Percentiles rank a stretch among this genome's conserved stretches.
These are phyloP conservation scores for Pestalotiopsis sp. DNA, from an alignment of 2,329 filamentous ascomycete species.

Conservation along the genomic window DNA sequence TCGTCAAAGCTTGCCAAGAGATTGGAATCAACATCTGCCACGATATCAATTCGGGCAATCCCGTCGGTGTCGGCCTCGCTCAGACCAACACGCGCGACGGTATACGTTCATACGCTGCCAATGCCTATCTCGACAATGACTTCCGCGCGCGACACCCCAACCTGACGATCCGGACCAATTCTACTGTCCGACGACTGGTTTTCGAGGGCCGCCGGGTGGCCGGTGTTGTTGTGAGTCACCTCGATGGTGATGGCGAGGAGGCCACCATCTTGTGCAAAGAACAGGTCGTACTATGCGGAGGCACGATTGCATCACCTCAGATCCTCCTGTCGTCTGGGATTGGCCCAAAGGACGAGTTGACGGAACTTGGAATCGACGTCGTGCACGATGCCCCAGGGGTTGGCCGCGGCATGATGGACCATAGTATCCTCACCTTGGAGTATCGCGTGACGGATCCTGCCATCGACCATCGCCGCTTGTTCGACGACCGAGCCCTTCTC, in stretches of 20 bases:
- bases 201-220: constrained; percentile 28
- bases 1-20: constrained; percentile 39
- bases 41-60: constrained; percentile 44
- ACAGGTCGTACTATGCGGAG: background rate
- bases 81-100: constrained; percentile 41
- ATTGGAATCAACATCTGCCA: constrained; percentile 38
- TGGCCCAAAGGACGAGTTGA: background rate
- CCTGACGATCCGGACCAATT: constrained; percentile 43
- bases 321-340: background rate
- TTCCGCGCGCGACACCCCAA: constrained; percentile 36
- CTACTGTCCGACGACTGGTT: constrained; percentile 40
- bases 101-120: constrained; percentile 46
- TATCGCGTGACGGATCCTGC: background rate
- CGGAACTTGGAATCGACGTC: background rate
- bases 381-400: background rate
- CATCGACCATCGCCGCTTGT: background rate
- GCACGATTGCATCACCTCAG: background rate
- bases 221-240: constrained; percentile 30
- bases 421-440: background rate
- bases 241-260: constrained; percentile 19
- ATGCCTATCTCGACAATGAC: constrained; percentile 48
- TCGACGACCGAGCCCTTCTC: background rate
- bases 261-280: background rate
- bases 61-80: constrained; percentile 45
- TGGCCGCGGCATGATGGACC: background rate